A percentile compares a stretch with the other conserved stretches of the same genome.
Conservation (phyloP, 1,139 yeast genomes). For the Magnusiomyces suaveolens region DNA sequence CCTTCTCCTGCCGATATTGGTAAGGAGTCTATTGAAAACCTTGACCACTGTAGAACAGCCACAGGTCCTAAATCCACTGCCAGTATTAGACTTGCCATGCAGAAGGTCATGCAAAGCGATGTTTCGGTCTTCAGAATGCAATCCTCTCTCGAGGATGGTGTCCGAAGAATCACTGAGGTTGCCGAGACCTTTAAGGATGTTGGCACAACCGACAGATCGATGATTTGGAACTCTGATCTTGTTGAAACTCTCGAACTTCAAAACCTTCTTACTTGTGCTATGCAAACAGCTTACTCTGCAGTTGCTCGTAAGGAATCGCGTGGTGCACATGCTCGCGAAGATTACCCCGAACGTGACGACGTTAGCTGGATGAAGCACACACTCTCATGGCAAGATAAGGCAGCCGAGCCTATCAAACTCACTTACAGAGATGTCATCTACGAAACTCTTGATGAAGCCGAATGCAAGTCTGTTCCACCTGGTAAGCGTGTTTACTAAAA, state of each 20-base stretch:
- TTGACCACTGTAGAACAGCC: slow-evolving; percentile 83
- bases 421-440: slow-evolving; percentile 80
- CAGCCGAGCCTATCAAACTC: slow-evolving; percentile 64
- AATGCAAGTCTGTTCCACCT: slow-evolving; percentile 95
- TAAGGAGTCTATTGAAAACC: slow-evolving; percentile 75
- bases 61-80: slow-evolving; percentile 76
- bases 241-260: slow-evolving; percentile 94
- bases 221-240: slow-evolving; percentile 97
- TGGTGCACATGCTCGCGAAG: slow-evolving; percentile 99
- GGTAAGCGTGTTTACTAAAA: slow-evolving; percentile 81
- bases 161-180: slow-evolving; percentile 60
- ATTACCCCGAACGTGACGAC: slow-evolving; percentile 92
- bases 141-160: slow-evolving; percentile 88
- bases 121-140: slow-evolving; percentile 96
- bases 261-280: slow-evolving; percentile 94
- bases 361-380: slow-evolving; percentile 97
- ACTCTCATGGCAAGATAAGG: slow-evolving; percentile 73
- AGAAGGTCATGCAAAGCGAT: slow-evolving; percentile 91
- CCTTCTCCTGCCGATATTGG: slow-evolving; percentile 80
- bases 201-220: slow-evolving; percentile 87
- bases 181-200: slow-evolving; percentile 66
- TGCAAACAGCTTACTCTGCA: slow-evolving; percentile 90
- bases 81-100: slow-evolving; percentile 85
- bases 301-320: slow-evolving; percentile 95
- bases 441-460: slow-evolving; percentile 79